Percentiles rank a stretch among this genome's conserved stretches.
These are phyloP conservation scores for Sphaceloma murrayae DNA, from an alignment of 2,329 filamentous ascomycete genomes.

Conservation along the genomic window DNA sequence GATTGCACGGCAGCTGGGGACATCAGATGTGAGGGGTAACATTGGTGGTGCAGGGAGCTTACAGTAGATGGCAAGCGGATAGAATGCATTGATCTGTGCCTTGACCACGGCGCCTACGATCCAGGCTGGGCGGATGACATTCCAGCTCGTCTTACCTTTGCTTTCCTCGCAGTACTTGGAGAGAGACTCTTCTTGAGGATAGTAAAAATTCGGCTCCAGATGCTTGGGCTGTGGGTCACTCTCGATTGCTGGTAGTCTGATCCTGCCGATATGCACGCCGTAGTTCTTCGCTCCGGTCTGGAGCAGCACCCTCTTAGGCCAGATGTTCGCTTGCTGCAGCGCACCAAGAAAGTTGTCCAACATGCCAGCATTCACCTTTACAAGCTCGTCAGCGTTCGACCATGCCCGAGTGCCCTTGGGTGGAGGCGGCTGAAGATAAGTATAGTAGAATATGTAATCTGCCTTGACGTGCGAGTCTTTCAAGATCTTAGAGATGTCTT, in stretches of 20 bases:
- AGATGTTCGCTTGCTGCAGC: constrained; percentile 34
- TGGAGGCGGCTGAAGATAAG: constrained; percentile 44
- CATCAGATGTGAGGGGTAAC: background rate
- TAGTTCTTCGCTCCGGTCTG: constrained; percentile 48
- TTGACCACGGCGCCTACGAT: constrained; percentile 43
- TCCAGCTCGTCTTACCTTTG: constrained; percentile 34
- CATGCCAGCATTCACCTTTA: constrained; percentile 42
- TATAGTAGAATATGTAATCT: constrained; percentile 45
- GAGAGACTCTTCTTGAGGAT: constrained; percentile 44
- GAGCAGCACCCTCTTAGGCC: constrained; percentile 40
- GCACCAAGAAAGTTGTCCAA: constrained; percentile 42
- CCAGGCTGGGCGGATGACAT: constrained; percentile 39
- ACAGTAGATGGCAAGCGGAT: constrained; percentile 40
- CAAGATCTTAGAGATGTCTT: constrained; percentile 27
- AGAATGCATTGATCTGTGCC: constrained; percentile 42
- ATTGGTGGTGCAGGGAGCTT: background rate
- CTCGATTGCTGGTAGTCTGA: constrained; percentile 38
- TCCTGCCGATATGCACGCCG: constrained; percentile 39
- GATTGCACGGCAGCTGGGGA: constrained; percentile 36
- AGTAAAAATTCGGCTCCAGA: constrained; percentile 47
- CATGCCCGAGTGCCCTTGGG: constrained; percentile 38
- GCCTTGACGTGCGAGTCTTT: constrained; percentile 25
- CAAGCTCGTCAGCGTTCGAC: constrained; percentile 43
- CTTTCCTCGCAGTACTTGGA: constrained; percentile 33
- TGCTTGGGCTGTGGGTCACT: constrained; percentile 34